Conservation (phyloP, 345 rosid species). For the Psidium friedrichsthalianum region DNA sequence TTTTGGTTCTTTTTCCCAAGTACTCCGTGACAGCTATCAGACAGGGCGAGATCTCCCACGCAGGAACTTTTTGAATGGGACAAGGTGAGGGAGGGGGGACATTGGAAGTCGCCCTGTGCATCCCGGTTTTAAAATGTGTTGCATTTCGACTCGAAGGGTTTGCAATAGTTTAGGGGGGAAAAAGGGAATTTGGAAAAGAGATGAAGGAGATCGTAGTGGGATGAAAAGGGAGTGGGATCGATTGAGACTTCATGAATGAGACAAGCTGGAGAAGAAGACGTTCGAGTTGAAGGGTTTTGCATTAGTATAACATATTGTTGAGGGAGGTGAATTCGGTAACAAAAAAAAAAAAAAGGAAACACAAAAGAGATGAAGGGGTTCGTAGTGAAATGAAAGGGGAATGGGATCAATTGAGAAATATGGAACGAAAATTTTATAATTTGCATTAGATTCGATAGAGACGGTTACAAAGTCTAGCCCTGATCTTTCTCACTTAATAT, state of each 20-base stretch:
- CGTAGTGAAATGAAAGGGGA: not conserved
- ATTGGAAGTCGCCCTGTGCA: not conserved
- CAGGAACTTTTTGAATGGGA: not conserved
- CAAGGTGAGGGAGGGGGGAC: not conserved
- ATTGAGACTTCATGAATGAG: not conserved
- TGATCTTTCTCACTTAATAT: not conserved
- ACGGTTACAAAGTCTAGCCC: rapidly evolving
- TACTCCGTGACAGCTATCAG: conserved; percentile 22
- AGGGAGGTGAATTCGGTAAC: not conserved
- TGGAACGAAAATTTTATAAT: too few relatives aligned
- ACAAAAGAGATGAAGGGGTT: not conserved
- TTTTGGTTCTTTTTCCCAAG: not conserved
- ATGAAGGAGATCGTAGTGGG: not conserved
- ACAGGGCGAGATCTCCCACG: not conserved
- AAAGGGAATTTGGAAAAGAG: not conserved
- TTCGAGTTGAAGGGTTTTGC: not conserved
- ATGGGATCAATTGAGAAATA: not conserved
- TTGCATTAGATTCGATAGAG: not conserved
- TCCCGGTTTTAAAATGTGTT: not conserved
- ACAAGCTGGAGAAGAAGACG: not conserved
- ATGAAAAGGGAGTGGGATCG: not conserved
- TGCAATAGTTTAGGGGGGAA: not conserved
- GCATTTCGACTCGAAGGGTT: not conserved
- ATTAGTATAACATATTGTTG: not conserved
- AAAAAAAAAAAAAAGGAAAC: not conserved